Evolutionary conservation across 306 rosid species (phyloP).

Genomic region (Quercus parvula): DNA sequence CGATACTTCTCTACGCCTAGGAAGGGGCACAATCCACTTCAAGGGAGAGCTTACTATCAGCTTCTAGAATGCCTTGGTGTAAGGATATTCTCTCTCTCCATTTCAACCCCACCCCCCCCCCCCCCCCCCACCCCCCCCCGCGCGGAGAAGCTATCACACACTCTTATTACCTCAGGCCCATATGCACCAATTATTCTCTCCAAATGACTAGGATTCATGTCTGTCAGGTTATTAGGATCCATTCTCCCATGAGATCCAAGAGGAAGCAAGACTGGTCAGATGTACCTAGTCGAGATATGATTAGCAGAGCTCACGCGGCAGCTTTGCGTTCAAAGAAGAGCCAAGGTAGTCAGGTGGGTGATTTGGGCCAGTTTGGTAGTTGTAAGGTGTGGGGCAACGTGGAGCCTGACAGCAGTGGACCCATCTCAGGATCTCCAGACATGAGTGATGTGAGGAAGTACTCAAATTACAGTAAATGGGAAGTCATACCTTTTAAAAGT

Average conservation of each 20-base stretch:
- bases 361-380: constrained; percentile 81
- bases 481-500: constrained; percentile 70
- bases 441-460: constrained; percentile 74
- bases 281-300: constrained; percentile 70
- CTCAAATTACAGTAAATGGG: constrained; percentile 89
- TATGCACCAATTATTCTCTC: not conserved
- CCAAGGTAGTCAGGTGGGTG: constrained; percentile 30
- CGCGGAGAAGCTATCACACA: not conserved
- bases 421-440: constrained; percentile 81
- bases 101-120: not conserved
- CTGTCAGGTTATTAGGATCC: constrained; percentile 86
- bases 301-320: constrained; percentile 76
- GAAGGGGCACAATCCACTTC: constrained; percentile 99
- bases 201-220: constrained; percentile 1
- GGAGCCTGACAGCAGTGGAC: constrained; percentile 59
- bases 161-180: not conserved
- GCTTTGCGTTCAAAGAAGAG: constrained; percentile 63
- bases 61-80: constrained; percentile 98
- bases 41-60: constrained; percentile 98
- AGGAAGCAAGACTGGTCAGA: constrained; percentile 92
- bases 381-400: constrained; percentile 89
- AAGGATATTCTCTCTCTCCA: constrained; percentile 25
- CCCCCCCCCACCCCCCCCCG: not conserved
- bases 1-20: constrained; percentile 90
- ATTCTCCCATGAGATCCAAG: constrained; percentile 93